phyloP scores from a whole-genome alignment of 2,329 filamentous ascomycete species.

The Tolypocladium tundrense region DNA sequence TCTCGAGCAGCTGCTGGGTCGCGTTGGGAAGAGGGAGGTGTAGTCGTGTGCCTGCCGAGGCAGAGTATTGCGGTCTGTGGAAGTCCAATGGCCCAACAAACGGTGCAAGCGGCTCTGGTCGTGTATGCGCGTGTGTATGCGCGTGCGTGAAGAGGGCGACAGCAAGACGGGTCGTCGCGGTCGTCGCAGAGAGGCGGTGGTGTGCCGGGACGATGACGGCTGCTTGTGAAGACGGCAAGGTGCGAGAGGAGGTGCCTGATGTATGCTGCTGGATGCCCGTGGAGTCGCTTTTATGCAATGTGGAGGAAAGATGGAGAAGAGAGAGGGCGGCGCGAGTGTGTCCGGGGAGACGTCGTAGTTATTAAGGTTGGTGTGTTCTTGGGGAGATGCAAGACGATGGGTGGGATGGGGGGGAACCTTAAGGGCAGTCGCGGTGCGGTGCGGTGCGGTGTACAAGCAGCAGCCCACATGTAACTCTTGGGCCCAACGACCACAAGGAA shows the following conservation, averaged over 20 bases:
- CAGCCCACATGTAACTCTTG: slow-evolving; percentile 2
- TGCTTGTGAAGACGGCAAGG: neutral
- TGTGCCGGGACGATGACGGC: neutral
- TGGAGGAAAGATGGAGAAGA: slow-evolving; percentile 1
- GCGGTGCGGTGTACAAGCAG: neutral
- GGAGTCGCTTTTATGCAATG: neutral
- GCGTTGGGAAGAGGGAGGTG: neutral
- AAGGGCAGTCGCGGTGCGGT: slow-evolving; percentile 4
- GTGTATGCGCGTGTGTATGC: neutral
- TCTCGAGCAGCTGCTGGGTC: slow-evolving; percentile 20
- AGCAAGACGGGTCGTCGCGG: neutral
- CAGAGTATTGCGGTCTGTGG: neutral
- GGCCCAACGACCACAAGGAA: slow-evolving; percentile 1
- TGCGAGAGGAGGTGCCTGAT: neutral
- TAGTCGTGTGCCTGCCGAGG: neutral
- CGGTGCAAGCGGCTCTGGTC: neutral
- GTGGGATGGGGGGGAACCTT: slow-evolving; percentile 8
- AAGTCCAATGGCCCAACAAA: neutral
- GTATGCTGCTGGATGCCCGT: slow-evolving; percentile 1
- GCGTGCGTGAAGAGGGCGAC: neutral
- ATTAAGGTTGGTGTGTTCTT: slow-evolving; percentile 6
- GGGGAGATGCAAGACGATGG: slow-evolving; percentile 2
- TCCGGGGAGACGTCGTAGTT: slow-evolving; percentile 8
- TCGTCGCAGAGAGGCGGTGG: neutral
- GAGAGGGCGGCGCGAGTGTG: neutral